A percentile compares a stretch with the other conserved stretches of the same genome.
Conservation (phyloP, 345 rosid genomes). For the Syzygium jambos region DNA sequence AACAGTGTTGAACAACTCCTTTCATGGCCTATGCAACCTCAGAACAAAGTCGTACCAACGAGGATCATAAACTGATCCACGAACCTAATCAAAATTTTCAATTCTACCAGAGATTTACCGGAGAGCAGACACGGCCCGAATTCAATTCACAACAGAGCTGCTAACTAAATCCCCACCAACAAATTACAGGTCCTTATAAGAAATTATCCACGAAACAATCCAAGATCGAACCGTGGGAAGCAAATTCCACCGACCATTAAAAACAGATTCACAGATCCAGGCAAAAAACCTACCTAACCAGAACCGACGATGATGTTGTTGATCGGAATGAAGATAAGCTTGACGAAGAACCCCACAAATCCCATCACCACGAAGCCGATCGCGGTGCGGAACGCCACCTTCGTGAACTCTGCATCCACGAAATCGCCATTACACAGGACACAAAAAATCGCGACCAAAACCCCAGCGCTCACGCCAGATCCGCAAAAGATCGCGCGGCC, state of each 20-base stretch:
- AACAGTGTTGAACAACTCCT: neutral
- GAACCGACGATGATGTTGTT: constrained; percentile 84
- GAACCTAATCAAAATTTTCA: neutral
- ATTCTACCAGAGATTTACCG: neutral
- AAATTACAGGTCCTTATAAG: neutral
- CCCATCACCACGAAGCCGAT: constrained; percentile 90
- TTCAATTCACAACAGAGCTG: neutral
- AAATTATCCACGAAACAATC: neutral
- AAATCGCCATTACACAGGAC: neutral
- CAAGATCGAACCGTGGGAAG: neutral
- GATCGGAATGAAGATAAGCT: constrained; percentile 76
- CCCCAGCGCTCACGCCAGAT: neutral
- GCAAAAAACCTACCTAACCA: constrained; percentile 20
- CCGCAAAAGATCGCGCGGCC: neutral
- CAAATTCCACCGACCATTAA: neutral
- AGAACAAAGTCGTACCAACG: neutral
- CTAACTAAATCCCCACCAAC: neutral
- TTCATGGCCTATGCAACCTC: neutral
- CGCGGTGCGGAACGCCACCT: constrained; percentile 78
- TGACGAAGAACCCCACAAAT: constrained; percentile 79
- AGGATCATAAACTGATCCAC: neutral
- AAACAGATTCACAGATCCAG: neutral
- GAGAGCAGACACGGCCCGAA: neutral
- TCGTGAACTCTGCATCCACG: constrained; percentile 42
- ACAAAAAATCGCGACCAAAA: neutral